These are phyloP conservation scores for Lonicera japonica DNA, from an alignment of 129 eudicot genomes.

Conservation along the genomic window DNA sequence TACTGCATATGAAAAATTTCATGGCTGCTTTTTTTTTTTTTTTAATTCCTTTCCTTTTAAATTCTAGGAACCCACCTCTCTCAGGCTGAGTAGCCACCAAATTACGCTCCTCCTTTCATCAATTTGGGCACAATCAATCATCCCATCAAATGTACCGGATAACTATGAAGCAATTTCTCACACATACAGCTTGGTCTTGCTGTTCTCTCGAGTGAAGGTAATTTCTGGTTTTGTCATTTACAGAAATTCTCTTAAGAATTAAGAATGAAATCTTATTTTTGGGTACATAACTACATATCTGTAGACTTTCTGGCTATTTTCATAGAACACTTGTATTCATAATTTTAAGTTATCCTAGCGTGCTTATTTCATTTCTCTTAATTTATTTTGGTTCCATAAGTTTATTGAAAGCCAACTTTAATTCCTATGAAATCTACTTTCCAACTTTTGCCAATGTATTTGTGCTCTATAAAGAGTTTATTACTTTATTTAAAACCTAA, in stretches of 20 bases:
- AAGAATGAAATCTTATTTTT: background rate
- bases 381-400: too few species aligned
- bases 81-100: conserved; percentile 74
- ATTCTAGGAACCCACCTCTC: conserved; percentile 59
- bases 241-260: background rate
- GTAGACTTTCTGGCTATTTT: too few species aligned
- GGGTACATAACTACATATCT: too few species aligned
- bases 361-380: background rate
- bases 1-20: too few species aligned
- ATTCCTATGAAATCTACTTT: too few species aligned
- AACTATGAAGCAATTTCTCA: conserved; percentile 95
- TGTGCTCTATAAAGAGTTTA: too few species aligned
- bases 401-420: too few species aligned
- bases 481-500: too few species aligned
- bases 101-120: conserved; percentile 78
- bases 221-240: background rate
- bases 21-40: background rate
- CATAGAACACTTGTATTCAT: background rate
- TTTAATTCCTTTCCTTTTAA: background rate
- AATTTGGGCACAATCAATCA: conserved; percentile 80
- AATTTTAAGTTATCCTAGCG: background rate
- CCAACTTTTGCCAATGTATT: too few species aligned
- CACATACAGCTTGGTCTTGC: conserved; percentile 75
- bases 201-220: conserved; percentile 91
- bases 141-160: conserved; percentile 58